Conservation (phyloP, 2,329 filamentous ascomycete genomes). For the Verticillium nubilum region DNA sequence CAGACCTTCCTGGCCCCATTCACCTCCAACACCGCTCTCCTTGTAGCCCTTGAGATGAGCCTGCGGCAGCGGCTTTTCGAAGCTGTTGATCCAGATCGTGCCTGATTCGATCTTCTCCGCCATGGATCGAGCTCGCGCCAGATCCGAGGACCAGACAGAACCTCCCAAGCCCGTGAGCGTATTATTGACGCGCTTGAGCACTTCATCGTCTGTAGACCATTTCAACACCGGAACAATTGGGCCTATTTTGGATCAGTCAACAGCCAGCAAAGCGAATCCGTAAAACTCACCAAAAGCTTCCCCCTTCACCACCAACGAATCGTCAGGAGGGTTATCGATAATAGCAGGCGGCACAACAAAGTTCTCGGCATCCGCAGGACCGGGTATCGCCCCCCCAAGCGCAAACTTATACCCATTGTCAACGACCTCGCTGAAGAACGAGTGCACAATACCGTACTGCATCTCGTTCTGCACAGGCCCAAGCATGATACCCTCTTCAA, state of each 20-base stretch:
- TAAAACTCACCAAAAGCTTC: conserved; percentile 31
- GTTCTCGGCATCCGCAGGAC: conserved; percentile 27
- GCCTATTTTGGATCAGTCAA: conserved; percentile 11
- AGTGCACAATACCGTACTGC: conserved; percentile 35
- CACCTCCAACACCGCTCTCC: conserved; percentile 42
- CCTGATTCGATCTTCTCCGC: conserved; percentile 51
- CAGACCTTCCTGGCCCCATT: background rate
- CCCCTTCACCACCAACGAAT: conserved; percentile 49
- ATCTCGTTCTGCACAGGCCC: conserved; percentile 56
- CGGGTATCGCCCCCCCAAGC: conserved; percentile 2
- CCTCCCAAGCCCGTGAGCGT: conserved; percentile 47
- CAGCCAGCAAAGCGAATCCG: background rate
- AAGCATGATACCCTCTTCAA: conserved; percentile 32
- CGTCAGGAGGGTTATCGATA: conserved; percentile 53
- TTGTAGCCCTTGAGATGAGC: conserved; percentile 46
- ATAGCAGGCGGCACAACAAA: conserved; percentile 56
- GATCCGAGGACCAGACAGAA: conserved; percentile 51
- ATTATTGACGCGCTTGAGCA: conserved; percentile 49
- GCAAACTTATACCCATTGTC: conserved; percentile 15
- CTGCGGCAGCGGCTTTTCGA: conserved; percentile 30
- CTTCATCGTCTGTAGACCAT: conserved; percentile 56
- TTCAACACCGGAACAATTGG: conserved; percentile 59
- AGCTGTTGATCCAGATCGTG: conserved; percentile 54
- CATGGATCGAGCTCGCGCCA: conserved; percentile 23
- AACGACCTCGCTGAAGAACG: conserved; percentile 28